A percentile compares a stretch with the other conserved stretches of the same genome.
These are phyloP conservation scores for Dactylis glomerata DNA, from an alignment of 176 grass and related monocot genomes.

Conservation along the genomic window DNA sequence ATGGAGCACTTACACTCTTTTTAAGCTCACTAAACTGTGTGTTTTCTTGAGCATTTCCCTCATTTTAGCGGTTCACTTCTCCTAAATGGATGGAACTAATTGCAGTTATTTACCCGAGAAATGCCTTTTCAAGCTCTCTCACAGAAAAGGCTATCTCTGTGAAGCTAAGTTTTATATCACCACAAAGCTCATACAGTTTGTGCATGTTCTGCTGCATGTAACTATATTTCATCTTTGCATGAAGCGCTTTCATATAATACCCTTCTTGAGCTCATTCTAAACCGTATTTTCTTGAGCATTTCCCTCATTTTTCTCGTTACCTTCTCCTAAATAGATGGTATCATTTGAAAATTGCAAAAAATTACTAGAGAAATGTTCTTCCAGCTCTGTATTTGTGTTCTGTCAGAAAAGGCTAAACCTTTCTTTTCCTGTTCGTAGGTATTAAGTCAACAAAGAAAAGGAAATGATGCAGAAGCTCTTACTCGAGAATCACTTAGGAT, in stretches of 20 bases:
- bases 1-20: not conserved
- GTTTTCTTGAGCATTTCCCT: not conserved
- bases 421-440: constrained; percentile 45
- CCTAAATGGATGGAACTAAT: not conserved
- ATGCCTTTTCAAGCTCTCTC: not conserved
- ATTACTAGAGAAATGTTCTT: not conserved
- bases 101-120: not conserved
- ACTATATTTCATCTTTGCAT: not conserved
- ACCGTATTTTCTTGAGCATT: not conserved
- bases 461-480: constrained; percentile 68
- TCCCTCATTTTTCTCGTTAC: not conserved
- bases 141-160: not conserved
- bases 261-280: not conserved
- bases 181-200: not conserved
- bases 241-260: not conserved
- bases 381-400: not conserved
- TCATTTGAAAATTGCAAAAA: not conserved
- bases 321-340: not conserved
- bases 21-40: not conserved
- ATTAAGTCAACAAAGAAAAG: constrained; percentile 66
- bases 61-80: not conserved
- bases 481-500: constrained; percentile 84
- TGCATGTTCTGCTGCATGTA: not conserved
- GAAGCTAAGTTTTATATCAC: not conserved
- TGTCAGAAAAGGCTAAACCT: not conserved